Evolutionary conservation across 1,139 yeast species (phyloP).

Genomic region (Yamadazyma aaseri): DNA sequence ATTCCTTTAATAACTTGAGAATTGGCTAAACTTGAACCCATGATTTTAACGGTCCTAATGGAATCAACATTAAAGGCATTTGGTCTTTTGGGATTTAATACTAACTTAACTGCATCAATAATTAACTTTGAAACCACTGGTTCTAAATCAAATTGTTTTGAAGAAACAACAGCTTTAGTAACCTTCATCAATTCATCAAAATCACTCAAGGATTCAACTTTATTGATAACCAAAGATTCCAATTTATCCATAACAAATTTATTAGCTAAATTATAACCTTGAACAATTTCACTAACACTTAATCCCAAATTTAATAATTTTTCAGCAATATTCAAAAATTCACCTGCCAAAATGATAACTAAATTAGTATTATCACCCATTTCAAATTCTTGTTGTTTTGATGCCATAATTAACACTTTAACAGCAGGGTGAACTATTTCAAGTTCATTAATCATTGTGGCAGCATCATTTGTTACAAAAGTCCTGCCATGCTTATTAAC

Average conservation of each 20-base stretch:
- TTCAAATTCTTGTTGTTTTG: conserved; percentile 93
- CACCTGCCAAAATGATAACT: conserved; percentile 76
- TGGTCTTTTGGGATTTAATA: conserved; percentile 67
- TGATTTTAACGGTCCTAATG: conserved; percentile 90
- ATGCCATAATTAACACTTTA: conserved; percentile 91
- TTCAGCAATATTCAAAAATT: conserved; percentile 79
- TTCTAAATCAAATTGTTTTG: conserved; percentile 92
- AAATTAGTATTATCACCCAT: conserved; percentile 52
- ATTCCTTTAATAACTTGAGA: conserved; percentile 90
- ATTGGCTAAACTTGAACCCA: conserved; percentile 80
- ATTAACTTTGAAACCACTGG: conserved; percentile 74
- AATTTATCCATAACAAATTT: conserved; percentile 69
- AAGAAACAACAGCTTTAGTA: conserved; percentile 82
- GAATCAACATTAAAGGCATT: conserved; percentile 80
- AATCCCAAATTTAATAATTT: conserved; percentile 81
- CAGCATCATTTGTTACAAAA: conserved; percentile 93
- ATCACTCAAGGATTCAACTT: conserved; percentile 57
- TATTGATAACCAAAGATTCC: conserved; percentile 63
- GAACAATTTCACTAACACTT: conserved; percentile 84
- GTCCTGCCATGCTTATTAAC: conserved; percentile 81
- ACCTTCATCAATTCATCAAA: conserved; percentile 66
- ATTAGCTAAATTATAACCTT: conserved; percentile 84
- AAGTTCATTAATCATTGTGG: conserved; percentile 89
- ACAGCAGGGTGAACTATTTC: conserved; percentile 98
- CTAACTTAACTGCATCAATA: conserved; percentile 80